phyloP scores from a whole-genome alignment of 1,139 yeast species.

The Yamadazyma trypodendri region DNA sequence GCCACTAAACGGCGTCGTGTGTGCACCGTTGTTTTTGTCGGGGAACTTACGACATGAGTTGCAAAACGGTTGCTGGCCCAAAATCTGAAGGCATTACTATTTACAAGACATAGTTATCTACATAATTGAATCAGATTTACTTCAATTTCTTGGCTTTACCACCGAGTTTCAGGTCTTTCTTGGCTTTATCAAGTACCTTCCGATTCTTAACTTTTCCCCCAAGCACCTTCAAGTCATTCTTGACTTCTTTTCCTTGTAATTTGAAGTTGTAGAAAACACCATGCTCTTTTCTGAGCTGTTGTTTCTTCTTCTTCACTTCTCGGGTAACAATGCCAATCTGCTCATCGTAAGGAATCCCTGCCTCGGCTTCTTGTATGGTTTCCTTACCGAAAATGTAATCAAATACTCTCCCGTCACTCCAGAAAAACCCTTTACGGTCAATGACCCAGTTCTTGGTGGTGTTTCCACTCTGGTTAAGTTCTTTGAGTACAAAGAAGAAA shows the following conservation, averaged over 20 bases:
- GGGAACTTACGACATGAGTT: too few relatives aligned
- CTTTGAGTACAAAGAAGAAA: constrained; percentile 72
- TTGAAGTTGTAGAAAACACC: constrained; percentile 44
- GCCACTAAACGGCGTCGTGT: not conserved
- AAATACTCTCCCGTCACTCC: constrained; percentile 89
- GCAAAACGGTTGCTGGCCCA: too few relatives aligned
- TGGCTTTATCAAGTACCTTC: too few relatives aligned
- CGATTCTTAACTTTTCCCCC: not conserved
- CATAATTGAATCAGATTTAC: too few relatives aligned
- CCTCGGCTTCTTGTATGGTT: constrained; percentile 70
- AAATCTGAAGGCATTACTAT: too few relatives aligned
- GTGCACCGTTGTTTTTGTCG: too few relatives aligned
- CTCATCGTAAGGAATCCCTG: constrained; percentile 68
- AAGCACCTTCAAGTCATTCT: constrained; percentile 26
- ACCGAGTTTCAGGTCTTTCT: too few relatives aligned
- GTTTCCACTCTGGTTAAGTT: constrained; percentile 38
- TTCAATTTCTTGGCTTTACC: constrained; percentile 1
- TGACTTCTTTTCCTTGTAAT: constrained; percentile 35
- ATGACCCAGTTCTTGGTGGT: constrained; percentile 66
- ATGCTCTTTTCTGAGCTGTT: constrained; percentile 37
- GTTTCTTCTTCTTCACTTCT: constrained; percentile 39
- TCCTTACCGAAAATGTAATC: constrained; percentile 81
- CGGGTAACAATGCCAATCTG: constrained; percentile 43
- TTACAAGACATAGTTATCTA: too few relatives aligned
- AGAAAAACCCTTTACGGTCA: constrained; percentile 81